These are phyloP conservation scores for Nadsonia starkeyi-henricii DNA, from an alignment of 1,139 yeast genomes.

Conservation along the genomic window DNA sequence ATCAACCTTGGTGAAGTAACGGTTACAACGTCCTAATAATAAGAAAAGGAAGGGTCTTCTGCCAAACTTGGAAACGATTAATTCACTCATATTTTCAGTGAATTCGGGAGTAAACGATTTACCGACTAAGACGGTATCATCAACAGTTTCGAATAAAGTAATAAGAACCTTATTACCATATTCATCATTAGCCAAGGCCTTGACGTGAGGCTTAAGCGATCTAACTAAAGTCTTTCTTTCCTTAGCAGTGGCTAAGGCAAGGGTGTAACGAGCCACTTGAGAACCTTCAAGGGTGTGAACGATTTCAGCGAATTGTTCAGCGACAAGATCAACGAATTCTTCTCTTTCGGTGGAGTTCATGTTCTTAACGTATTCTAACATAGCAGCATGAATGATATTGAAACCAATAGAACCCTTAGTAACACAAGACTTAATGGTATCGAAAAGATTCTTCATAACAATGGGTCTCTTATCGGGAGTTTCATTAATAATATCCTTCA, in stretches of 20 bases:
- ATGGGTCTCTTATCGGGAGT: slow-evolving; percentile 73
- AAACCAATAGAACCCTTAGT: slow-evolving; percentile 95
- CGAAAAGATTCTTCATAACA: slow-evolving; percentile 61
- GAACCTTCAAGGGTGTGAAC: slow-evolving; percentile 93
- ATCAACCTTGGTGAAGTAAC: slow-evolving; percentile 63
- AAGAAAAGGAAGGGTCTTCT: slow-evolving; percentile 82
- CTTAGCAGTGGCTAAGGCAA: slow-evolving; percentile 80
- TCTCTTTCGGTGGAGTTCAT: slow-evolving; percentile 53
- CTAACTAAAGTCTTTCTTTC: slow-evolving; percentile 74
- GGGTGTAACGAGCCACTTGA: slow-evolving; percentile 69
- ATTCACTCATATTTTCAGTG: slow-evolving; percentile 39
- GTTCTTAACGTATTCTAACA: slow-evolving; percentile 73
- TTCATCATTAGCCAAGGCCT: slow-evolving; percentile 67
- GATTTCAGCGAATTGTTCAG: slow-evolving; percentile 85
- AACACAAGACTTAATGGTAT: slow-evolving; percentile 80
- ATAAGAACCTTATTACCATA: slow-evolving; percentile 73
- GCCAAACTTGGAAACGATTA: slow-evolving; percentile 60
- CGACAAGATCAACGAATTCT: slow-evolving; percentile 69
- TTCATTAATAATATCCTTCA: slow-evolving; percentile 53
- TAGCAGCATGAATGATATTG: slow-evolving; percentile 91
- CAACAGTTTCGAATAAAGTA: slow-evolving; percentile 73
- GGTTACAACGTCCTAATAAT: slow-evolving; percentile 65
- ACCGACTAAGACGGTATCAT: slow-evolving; percentile 75
- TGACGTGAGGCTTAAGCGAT: slow-evolving; percentile 58
- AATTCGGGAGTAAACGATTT: slow-evolving; percentile 57